Base-by-base conservation (phyloP, 176 grass and related monocot genomes). In the Metroxylon sagu region DNA sequence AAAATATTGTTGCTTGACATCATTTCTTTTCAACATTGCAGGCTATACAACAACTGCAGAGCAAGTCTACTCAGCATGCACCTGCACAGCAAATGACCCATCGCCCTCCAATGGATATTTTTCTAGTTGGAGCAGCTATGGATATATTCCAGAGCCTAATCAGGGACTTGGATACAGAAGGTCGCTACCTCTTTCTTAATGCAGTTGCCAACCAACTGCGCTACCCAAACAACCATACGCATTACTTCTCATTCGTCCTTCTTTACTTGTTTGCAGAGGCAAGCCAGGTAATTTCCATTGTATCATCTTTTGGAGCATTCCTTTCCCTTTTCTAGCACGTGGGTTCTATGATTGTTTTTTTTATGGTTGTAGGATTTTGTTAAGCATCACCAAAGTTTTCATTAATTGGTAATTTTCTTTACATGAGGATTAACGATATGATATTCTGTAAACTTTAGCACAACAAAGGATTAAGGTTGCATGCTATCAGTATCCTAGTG, bases 181-280 rank as follows among this genome's bases (percentile, higher is more conserved):
- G 92, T 1, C 84, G 83, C 49, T 97, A 97, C 54, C 77, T 82
- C 69, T 71, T 91, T 16, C 77, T 96, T 59, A 96, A 96, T 74
- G 92, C 92, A 0, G 86, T 90, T 68, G 84, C 87, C 39, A 97
- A 97, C 73, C 87, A 90, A 69, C 69, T 96, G 52, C 74, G 87
- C 39, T 97, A 91, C 66, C 92, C 92, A 57, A 97, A 97, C 68
- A 97, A 84, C 65, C 92, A 97, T 70, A 91, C 87, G 12, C 84
- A 97, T 73, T 97, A 97, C 72, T 97, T 85, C 31, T 90, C 83
- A 4, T 97, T 91, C 48, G 82, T 97, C 19, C 85, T 96, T 74
- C 69, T 96, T 3, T 96, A 90, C 75, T 72, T 97, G 63, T 97
- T 89, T 76, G 84, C 80, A 0, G 87, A 97, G 60, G 74, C 84